Evolutionary conservation across 2,329 filamentous ascomycete genomes (phyloP).

Genomic region (Cladosporium sp.): DNA sequence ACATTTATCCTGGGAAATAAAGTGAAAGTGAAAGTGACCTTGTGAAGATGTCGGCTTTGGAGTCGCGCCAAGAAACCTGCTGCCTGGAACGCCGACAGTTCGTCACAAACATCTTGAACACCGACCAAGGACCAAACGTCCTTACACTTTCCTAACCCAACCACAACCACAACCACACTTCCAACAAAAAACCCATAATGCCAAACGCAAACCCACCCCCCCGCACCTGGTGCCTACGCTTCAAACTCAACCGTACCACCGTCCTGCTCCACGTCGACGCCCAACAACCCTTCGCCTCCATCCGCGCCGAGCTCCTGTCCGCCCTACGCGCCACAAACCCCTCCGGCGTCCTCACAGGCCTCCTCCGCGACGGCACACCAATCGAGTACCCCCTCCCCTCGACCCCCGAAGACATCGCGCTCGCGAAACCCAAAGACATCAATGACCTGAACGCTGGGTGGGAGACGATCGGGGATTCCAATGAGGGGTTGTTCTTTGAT

Average conservation of each 20-base stretch:
- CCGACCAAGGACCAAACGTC: background rate
- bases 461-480: constrained; percentile 33
- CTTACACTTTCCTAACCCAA: background rate
- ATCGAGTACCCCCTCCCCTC: constrained; percentile 38
- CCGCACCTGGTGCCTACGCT: constrained; percentile 37
- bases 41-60: background rate
- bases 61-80: background rate
- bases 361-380: constrained; percentile 30
- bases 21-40: background rate
- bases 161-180: background rate
- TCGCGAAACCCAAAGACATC: constrained; percentile 44
- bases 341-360: constrained; percentile 40
- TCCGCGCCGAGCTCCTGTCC: constrained; percentile 45
- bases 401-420: constrained; percentile 40
- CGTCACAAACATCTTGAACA: background rate
- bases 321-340: constrained; percentile 44
- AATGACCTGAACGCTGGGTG: constrained; percentile 45
- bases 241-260: constrained; percentile 49
- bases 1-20: background rate
- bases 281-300: constrained; percentile 40
- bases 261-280: constrained; percentile 49
- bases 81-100: background rate
- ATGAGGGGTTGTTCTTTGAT: constrained; percentile 28
- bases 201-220: constrained; percentile 9
- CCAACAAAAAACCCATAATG: background rate